phyloP scores from a whole-genome alignment of 768 basidiomycete species.

The Ramaria sp. region DNA sequence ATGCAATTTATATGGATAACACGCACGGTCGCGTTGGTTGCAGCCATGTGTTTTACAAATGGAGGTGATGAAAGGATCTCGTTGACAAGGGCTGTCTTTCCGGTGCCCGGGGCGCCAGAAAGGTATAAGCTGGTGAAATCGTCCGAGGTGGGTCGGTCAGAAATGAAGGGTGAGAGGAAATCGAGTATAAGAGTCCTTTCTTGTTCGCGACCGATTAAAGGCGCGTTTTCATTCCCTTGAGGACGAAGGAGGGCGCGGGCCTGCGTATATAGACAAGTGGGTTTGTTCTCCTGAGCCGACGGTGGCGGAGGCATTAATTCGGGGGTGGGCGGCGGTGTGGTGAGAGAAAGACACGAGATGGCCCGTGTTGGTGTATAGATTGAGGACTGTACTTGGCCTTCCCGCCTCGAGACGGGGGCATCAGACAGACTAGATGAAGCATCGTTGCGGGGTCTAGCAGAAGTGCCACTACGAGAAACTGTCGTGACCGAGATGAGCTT shows the following conservation, averaged over 20 bases:
- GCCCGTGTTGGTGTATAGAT: conserved; percentile 32
- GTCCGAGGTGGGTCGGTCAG: conserved; percentile 16
- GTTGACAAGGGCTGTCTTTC: conserved; percentile 81
- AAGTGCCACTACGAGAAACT: no score
- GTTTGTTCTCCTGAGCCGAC: conserved; percentile 18
- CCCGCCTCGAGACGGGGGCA: not conserved
- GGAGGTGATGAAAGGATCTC: conserved; percentile 33
- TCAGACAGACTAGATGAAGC: not conserved
- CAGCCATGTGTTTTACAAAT: conserved; percentile 17
- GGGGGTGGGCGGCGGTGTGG: conserved; percentile 56
- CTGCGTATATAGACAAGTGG: conserved; percentile 30
- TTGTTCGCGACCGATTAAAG: conserved; percentile 50
- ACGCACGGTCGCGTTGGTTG: conserved; percentile 24
- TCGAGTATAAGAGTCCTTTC: conserved; percentile 49
- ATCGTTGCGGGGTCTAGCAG: not conserved
- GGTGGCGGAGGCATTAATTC: conserved; percentile 29
- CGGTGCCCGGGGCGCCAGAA: conserved; percentile 88
- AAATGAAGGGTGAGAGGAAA: conserved; percentile 51
- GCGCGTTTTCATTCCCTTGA: conserved; percentile 46
- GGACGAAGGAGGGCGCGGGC: conserved; percentile 63
- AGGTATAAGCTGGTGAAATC: conserved; percentile 58
- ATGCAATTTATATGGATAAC: conserved; percentile 69
- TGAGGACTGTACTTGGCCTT: conserved; percentile 27
- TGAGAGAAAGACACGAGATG: conserved; percentile 31
- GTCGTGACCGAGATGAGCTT: no score